These are phyloP conservation scores for Hanseniaspora thailandica DNA, from an alignment of 805 yeast genomes.

Conservation along the genomic window DNA sequence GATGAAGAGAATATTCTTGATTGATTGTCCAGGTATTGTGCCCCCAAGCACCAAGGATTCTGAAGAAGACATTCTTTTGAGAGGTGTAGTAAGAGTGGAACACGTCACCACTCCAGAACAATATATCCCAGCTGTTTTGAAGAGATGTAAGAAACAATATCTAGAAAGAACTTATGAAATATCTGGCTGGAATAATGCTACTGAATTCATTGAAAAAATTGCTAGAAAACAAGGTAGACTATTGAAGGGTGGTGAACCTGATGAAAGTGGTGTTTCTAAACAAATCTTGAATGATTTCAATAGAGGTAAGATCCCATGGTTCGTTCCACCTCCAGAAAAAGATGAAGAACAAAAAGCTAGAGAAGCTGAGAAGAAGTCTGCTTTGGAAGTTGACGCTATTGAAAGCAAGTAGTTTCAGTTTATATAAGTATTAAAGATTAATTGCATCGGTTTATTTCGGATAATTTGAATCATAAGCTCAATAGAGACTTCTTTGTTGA, in stretches of 20 bases:
- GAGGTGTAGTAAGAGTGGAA: constrained; percentile 98
- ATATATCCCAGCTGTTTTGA: constrained; percentile 75
- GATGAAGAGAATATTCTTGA: constrained; percentile 88
- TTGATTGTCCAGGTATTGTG: constrained; percentile 98
- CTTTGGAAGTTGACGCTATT: not conserved
- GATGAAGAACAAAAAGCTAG: constrained; percentile 34
- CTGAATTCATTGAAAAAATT: constrained; percentile 77
- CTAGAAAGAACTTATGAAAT: constrained; percentile 91
- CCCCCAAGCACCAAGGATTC: constrained; percentile 87
- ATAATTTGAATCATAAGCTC: not conserved
- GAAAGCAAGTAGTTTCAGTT: not conserved
- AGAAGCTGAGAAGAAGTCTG: not conserved
- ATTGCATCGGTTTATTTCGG: not conserved
- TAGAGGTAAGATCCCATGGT: constrained; percentile 97
- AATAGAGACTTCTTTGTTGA: too few relatives aligned
- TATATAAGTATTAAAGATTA: not conserved
- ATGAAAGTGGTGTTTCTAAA: constrained; percentile 84
- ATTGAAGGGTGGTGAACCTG: constrained; percentile 95
- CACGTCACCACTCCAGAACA: constrained; percentile 93
- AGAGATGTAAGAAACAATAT: constrained; percentile 77
- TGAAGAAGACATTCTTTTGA: constrained; percentile 80
- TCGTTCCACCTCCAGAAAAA: constrained; percentile 77
- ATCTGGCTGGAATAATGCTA: constrained; percentile 70
- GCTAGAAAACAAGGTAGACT: constrained; percentile 90
- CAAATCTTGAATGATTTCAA: constrained; percentile 86